Base-by-base conservation (phyloP, 176 grass and related monocot genomes). In the Rhynchospora pubera region DNA sequence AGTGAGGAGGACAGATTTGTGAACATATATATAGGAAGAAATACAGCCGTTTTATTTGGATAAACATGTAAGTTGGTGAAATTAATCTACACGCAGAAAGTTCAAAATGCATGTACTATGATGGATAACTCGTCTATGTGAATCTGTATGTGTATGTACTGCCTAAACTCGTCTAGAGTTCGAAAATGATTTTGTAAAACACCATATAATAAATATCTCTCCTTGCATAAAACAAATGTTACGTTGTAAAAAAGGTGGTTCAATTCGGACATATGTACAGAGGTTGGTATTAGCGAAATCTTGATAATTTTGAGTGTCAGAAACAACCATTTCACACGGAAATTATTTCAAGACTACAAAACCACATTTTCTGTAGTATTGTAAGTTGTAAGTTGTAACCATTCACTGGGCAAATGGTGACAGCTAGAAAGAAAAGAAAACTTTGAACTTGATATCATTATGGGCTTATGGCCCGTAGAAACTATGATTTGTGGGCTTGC, bases 1-100 rank as follows among this genome's bases (percentile, higher is more conserved):
- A 52, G 72, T 77, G 47, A 76, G 47, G 28, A 51, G n/a, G 9
- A 52, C 7, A 10, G 12, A 14, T 13, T 77, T 51, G 22, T 10
- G 8, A 5, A 18, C 0, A 42, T 77, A 52, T 77, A 50, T 77
- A 56, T 48, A 56, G 11, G 46, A 24, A 52, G 30, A 77, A 77
- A 48, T 61, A 85, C 8, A 58, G 7, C 43, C 70, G 42, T 3
- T 65, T 80, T 57, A 65, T 44, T 6, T 72, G 72, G 71, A 87
- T 74, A n/a, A 87, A 13, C 22, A 79, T 75, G 0, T 80, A 28
- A 26, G 23, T 63, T 63, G 61, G 61, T 63, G 61, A 63, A 63
- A 24, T 63, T 63, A 63, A 63, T 63, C 61, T 63, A 63, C 9
- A 63, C 61, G 13, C 3, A 28, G 0, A 28, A 3, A 26, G 0